These are phyloP conservation scores for Filosporella fistucella DNA, from an alignment of 495 filamentous ascomycete species.

Conservation along the genomic window DNA sequence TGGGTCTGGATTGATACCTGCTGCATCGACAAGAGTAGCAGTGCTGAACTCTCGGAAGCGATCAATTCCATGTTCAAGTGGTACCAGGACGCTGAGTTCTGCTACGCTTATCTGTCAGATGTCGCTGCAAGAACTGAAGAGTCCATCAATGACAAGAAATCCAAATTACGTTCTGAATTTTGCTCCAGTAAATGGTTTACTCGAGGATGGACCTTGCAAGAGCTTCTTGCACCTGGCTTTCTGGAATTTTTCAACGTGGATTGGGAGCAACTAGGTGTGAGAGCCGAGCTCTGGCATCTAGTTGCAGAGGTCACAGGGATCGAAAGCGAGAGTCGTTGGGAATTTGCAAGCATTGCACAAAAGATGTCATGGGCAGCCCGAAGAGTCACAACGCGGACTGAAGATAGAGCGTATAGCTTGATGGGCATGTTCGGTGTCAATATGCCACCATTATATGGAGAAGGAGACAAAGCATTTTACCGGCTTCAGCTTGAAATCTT, in stretches of 20 bases:
- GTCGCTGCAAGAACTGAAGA: no score
- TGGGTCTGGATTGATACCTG: slow-evolving; percentile 6
- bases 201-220: slow-evolving; percentile 19
- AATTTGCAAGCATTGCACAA: no score
- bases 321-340: no score
- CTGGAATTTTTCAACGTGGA: slow-evolving; percentile 11
- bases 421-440: slow-evolving; percentile 39
- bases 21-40: slow-evolving; percentile 3
- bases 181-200: neutral
- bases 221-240: slow-evolving; percentile 13
- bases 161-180: no score
- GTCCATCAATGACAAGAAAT: no score
- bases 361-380: neutral
- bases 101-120: slow-evolving; percentile 1
- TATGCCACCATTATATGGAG: slow-evolving; percentile 42
- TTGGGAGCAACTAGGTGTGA: slow-evolving; percentile 5
- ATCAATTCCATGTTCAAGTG: slow-evolving; percentile 2
- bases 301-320: slow-evolving; percentile 14
- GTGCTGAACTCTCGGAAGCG: neutral
- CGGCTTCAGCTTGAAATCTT: slow-evolving; percentile 34
- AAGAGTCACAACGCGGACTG: neutral
- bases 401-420: slow-evolving; percentile 37
- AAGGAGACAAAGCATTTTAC: slow-evolving; percentile 29
- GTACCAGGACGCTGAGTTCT: neutral
- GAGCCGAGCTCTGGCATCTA: neutral